phyloP scores from a whole-genome alignment of 2,329 filamentous ascomycete genomes.

The Aspergillus aculeatus region DNA sequence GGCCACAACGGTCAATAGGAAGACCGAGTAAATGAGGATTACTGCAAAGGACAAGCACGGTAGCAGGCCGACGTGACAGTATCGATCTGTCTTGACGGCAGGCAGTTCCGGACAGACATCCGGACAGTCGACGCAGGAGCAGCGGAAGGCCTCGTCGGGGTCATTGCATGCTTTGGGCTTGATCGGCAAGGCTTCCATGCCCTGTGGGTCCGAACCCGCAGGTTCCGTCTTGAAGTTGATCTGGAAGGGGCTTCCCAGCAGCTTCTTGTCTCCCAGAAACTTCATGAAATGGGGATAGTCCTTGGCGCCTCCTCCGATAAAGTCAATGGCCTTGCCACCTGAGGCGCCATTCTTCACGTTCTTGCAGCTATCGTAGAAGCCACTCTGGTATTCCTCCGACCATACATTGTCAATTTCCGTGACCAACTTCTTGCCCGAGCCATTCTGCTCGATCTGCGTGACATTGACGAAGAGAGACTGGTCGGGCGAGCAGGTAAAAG shows the following conservation, averaged over 20 bases:
- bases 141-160: constrained; percentile 78
- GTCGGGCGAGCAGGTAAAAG: constrained; percentile 95
- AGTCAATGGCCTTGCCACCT: constrained; percentile 88
- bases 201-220: constrained; percentile 58
- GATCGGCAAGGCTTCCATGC: constrained; percentile 72
- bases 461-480: constrained; percentile 95
- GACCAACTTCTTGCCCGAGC: constrained; percentile 62
- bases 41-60: constrained; percentile 93
- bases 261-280: constrained; percentile 89
- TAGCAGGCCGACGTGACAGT: constrained; percentile 81
- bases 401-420: constrained; percentile 89
- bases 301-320: constrained; percentile 93
- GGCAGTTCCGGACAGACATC: constrained; percentile 80
- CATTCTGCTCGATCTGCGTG: constrained; percentile 64
- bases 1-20: constrained; percentile 66
- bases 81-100: constrained; percentile 65
- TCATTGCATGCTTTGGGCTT: constrained; percentile 85
- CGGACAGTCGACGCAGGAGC: constrained; percentile 90
- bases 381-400: constrained; percentile 76
- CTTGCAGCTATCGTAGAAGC: constrained; percentile 96
- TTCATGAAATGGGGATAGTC: constrained; percentile 84
- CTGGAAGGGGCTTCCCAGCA: constrained; percentile 90
- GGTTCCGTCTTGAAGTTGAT: constrained; percentile 77
- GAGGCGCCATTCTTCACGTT: constrained; percentile 97
- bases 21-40: constrained; percentile 77